A percentile compares a stretch with the other conserved stretches of the same genome.
Evolutionary conservation across 139 green algal genomes (phyloP).

Genomic region (Eudorina sp.): DNA sequence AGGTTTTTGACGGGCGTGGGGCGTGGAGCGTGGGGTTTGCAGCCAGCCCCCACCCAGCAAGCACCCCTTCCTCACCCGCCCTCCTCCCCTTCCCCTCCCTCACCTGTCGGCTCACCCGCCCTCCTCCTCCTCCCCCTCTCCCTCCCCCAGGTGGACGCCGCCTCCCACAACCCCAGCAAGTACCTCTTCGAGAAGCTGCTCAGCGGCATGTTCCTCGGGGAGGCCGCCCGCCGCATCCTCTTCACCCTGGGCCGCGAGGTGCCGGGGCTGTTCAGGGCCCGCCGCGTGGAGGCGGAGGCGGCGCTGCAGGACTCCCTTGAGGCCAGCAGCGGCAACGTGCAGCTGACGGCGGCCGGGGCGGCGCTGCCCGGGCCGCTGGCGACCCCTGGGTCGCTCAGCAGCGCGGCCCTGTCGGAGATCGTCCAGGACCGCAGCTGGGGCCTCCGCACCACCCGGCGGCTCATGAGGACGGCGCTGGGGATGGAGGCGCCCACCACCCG

Average conservation of each 20-base stretch:
- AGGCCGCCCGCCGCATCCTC: constrained; percentile 85
- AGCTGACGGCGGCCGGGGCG: too few species aligned
- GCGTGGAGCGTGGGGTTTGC: too few species aligned
- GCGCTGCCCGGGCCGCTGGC: constrained; percentile 28
- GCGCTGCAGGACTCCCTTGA: neutral
- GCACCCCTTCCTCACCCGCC: neutral
- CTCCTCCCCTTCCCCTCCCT: neutral
- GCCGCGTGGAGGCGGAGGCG: neutral
- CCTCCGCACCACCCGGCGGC: neutral
- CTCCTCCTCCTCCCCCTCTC: neutral
- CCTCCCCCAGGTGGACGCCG: constrained; percentile 27
- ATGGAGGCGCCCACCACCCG: neutral
- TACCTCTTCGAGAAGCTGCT: constrained; percentile 94
- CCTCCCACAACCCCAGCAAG: constrained; percentile 56
- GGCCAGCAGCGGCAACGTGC: neutral
- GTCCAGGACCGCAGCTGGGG: constrained; percentile 64
- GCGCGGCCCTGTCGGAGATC: constrained; percentile 59
- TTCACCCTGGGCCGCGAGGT: constrained; percentile 47
- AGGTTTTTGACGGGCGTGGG: too few species aligned
- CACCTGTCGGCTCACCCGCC: too few species aligned
- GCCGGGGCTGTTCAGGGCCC: constrained; percentile 52
- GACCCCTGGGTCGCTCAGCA: constrained; percentile 52
- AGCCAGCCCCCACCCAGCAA: too few species aligned
- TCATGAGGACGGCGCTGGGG: neutral
- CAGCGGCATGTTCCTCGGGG: constrained; percentile 90